These are phyloP conservation scores for Rhodamnia rubescens DNA, from an alignment of 345 rosid genomes.

Conservation along the genomic window DNA sequence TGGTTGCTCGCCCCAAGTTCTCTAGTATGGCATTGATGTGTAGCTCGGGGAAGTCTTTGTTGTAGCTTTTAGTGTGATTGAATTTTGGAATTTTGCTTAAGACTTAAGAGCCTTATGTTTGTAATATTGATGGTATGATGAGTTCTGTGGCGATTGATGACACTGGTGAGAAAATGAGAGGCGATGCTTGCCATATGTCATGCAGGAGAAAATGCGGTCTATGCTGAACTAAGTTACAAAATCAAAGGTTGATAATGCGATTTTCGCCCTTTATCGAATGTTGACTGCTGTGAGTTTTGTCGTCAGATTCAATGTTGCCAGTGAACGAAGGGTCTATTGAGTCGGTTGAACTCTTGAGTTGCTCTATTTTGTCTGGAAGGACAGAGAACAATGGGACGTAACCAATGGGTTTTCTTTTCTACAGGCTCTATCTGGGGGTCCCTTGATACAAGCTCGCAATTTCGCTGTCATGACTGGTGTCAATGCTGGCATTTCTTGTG, in stretches of 20 bases:
- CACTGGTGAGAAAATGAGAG: background rate
- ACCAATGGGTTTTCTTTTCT: background rate
- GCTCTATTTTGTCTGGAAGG: background rate
- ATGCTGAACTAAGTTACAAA: background rate
- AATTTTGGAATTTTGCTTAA: background rate
- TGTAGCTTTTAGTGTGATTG: background rate
- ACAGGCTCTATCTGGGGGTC: constrained; percentile 90
- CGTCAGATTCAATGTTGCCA: background rate
- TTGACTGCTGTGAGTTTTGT: background rate
- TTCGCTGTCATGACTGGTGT: constrained; percentile 93
- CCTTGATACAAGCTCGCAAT: constrained; percentile 89
- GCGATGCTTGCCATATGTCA: background rate
- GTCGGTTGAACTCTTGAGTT: background rate
- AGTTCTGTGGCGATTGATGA: background rate
- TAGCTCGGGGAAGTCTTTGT: background rate
- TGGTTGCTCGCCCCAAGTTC: no score
- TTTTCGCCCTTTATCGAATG: background rate
- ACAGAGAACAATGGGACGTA: background rate
- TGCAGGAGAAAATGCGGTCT: background rate
- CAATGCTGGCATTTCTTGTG: constrained; percentile 82
- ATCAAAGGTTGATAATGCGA: background rate
- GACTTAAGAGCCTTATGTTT: background rate
- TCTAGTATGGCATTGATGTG: background rate
- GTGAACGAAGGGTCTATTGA: background rate
- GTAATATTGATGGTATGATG: background rate